These are phyloP conservation scores for Pseudevernia furfuracea DNA, from an alignment of 495 filamentous ascomycete genomes.

Conservation along the genomic window DNA sequence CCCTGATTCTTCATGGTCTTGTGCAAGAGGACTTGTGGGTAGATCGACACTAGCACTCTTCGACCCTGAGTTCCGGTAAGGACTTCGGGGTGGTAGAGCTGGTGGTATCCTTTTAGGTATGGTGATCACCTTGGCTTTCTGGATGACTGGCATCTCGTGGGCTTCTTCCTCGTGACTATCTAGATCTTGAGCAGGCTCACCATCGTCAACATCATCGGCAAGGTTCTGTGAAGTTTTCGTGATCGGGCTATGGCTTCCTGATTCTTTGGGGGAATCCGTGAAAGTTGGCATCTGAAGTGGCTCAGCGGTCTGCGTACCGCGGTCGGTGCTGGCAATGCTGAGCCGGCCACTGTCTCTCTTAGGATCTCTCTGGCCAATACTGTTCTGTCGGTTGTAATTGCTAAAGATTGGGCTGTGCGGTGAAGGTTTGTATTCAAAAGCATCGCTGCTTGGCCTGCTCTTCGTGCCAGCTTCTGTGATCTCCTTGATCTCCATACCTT, in stretches of 20 bases:
- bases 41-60: conserved; percentile 15
- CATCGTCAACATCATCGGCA: conserved; percentile 31
- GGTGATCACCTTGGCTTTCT: conserved; percentile 57
- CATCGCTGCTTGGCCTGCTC: conserved; percentile 56
- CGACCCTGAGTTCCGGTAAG: conserved; percentile 32
- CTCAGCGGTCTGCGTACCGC: conserved; percentile 54
- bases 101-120: conserved; percentile 66
- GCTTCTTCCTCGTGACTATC: conserved; percentile 34
- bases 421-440: conserved; percentile 72
- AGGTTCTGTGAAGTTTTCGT: conserved; percentile 37
- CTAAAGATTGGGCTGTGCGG: conserved; percentile 68
- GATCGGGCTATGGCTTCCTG: conserved; percentile 26
- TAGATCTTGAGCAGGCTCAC: conserved; percentile 18
- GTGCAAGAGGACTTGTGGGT: conserved; percentile 18
- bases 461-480: conserved; percentile 63
- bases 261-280: conserved; percentile 32
- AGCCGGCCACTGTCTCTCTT: conserved; percentile 55
- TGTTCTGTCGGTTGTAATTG: conserved; percentile 53
- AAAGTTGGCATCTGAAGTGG: conserved; percentile 42
- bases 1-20: conserved; percentile 18
- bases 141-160: conserved; percentile 44
- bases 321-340: conserved; percentile 48
- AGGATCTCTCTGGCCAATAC: conserved; percentile 39
- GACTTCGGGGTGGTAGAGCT: conserved; percentile 54
- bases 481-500: conserved; percentile 68